These are phyloP conservation scores for Calonectria fujianensis DNA, from an alignment of 2,329 filamentous ascomycete genomes.

Conservation along the genomic window DNA sequence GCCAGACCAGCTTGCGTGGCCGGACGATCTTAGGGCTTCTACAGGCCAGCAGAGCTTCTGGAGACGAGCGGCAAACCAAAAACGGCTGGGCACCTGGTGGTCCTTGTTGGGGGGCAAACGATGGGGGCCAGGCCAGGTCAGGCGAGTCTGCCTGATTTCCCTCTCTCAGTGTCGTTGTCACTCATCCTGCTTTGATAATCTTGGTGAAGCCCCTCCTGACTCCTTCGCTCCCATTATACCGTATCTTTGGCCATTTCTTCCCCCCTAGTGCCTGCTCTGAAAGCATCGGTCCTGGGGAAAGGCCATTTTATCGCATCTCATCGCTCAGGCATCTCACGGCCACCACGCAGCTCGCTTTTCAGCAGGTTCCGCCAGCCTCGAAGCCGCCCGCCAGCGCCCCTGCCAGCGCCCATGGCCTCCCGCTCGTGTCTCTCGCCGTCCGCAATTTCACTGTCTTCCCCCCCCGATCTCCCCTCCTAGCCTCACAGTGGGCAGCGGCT, in stretches of 20 bases:
- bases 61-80: conserved; percentile 3
- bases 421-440: conserved; percentile 51
- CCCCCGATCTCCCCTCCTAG: conserved; percentile 44
- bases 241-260: conserved; percentile 46
- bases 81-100: conserved; percentile 16
- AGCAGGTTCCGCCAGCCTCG: conserved; percentile 44
- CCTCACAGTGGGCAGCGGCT: conserved; percentile 41
- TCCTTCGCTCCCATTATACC: conserved; percentile 54
- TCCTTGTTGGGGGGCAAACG: conserved; percentile 28
- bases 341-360: conserved; percentile 19
- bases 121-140: conserved; percentile 41
- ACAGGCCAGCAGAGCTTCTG: conserved; percentile 28
- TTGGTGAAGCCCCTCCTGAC: conserved; percentile 55
- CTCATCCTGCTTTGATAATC: conserved; percentile 56
- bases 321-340: conserved; percentile 11
- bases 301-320: conserved; percentile 39
- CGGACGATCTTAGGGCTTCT: conserved; percentile 5
- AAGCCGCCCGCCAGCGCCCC: conserved; percentile 44
- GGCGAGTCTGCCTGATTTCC: conserved; percentile 50
- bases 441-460: conserved; percentile 54
- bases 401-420: conserved; percentile 48
- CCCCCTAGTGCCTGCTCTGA: conserved; percentile 50
- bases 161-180: conserved; percentile 48
- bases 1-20: conserved; percentile 5
- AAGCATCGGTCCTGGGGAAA: conserved; percentile 48